Evolutionary conservation across 441 rosid genomes (phyloP).

Genomic region (Populus trichocarpa): DNA sequence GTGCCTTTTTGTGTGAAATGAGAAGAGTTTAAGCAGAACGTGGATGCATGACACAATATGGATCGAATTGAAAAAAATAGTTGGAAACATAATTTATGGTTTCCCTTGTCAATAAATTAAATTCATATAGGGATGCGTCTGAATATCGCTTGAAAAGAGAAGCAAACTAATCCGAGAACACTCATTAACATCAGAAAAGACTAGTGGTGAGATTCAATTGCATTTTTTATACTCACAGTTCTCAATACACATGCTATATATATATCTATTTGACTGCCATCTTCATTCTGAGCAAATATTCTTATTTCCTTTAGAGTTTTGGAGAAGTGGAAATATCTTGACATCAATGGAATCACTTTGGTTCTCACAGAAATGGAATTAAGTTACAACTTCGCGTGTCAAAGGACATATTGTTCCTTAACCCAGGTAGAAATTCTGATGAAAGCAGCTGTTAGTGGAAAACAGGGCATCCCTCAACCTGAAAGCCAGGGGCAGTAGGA

Average conservation of each 20-base stretch:
- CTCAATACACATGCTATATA: too few species aligned
- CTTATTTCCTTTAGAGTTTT: neutral
- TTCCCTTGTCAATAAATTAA: neutral
- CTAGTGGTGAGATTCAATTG: too few species aligned
- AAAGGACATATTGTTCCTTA: neutral
- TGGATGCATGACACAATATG: neutral
- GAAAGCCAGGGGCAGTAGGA: slow-evolving; percentile 43
- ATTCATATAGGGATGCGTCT: too few species aligned
- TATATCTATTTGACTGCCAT: too few species aligned
- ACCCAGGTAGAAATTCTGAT: neutral
- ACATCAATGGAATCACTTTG: neutral
- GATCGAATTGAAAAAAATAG: too few species aligned
- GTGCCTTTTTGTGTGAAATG: neutral
- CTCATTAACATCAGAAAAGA: too few species aligned
- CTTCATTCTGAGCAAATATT: too few species aligned
- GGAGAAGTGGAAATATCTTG: neutral
- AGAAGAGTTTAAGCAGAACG: neutral
- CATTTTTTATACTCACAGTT: too few species aligned
- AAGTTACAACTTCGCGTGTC: neutral
- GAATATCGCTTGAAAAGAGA: too few species aligned
- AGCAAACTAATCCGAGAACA: too few species aligned
- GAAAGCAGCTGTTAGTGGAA: neutral
- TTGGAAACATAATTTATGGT: neutral
- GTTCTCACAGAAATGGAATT: neutral
- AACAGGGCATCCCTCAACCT: slow-evolving; percentile 38